These are phyloP conservation scores for Aaosphaeria arxii DNA, from an alignment of 2,329 filamentous ascomycete genomes.

Conservation along the genomic window DNA sequence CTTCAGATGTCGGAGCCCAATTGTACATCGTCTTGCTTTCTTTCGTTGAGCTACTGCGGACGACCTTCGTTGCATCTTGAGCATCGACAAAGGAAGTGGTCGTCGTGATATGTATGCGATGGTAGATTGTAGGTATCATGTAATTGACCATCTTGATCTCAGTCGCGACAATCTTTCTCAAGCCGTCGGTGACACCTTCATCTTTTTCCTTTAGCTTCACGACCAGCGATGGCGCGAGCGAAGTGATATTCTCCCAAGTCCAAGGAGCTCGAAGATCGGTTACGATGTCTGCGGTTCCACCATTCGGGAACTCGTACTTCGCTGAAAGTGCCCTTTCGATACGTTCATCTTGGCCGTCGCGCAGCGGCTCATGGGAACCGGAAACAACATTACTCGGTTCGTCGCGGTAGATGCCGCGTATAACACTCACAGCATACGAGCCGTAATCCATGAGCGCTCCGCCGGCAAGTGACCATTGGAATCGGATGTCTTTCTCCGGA, in stretches of 20 bases:
- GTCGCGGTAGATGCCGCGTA: constrained; percentile 21
- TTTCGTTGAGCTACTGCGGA: constrained; percentile 7
- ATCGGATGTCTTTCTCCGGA: constrained; percentile 35
- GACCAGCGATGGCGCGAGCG: constrained; percentile 6
- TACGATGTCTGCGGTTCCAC: constrained; percentile 11
- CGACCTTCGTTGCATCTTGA: constrained; percentile 3
- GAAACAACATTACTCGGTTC: constrained; percentile 23
- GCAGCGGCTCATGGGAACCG: constrained; percentile 9
- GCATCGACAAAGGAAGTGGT: constrained; percentile 2
- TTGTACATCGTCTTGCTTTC: constrained; percentile 17
- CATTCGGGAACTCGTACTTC: constrained; percentile 18
- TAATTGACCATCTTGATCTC: constrained; percentile 12
- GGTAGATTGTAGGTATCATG: constrained; percentile 18
- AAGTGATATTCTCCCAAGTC: constrained; percentile 13
- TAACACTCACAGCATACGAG: constrained; percentile 33
- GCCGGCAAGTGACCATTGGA: constrained; percentile 37
- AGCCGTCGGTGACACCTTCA: constrained; percentile 4
- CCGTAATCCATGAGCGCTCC: constrained; percentile 40
- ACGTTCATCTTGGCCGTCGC: constrained; percentile 8
- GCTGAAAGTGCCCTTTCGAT: constrained; percentile 20
- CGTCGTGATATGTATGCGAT: constrained; percentile 17
- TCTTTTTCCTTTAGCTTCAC: constrained; percentile 10
- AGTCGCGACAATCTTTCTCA: constrained; percentile 9
- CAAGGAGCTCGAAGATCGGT: constrained; percentile 14
- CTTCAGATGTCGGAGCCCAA: constrained; percentile 13